Base-by-base conservation (phyloP, 2,329 filamentous ascomycete species). In the Pezicula rhizophila region DNA sequence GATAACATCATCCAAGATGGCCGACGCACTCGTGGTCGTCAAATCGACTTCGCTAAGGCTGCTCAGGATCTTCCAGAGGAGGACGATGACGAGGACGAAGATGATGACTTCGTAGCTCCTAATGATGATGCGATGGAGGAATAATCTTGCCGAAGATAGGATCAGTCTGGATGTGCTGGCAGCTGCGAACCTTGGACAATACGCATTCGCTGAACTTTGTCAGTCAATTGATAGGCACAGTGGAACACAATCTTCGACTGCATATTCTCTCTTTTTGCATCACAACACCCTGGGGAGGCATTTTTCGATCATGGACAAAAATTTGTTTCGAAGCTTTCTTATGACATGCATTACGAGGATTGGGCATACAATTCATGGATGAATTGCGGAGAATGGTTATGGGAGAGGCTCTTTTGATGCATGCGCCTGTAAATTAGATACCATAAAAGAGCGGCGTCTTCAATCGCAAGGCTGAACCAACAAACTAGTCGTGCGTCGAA, bases 11-110 rank as follows among this genome's bases (percentile, higher is more conserved):
- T 97, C 65, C 68, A 73, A 51, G 79, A 77, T 56, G 85, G 85
- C 55, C 81, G 84, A 61, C 92, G 93, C 69, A 97, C 92, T 55
- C 92, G 92, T 64, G 91, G 91, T 65, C 88, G 89, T 70, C 79
- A 84, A 64, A 96, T 97, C 67, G 89, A 97, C 77, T 97, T 89
- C 71, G 86, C 87, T 63, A 90, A 95, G 75, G 91, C 91, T 17
- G 89, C 89, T 23, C 78, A 87, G 70, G 83, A 95, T 69, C 79
- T 87, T 60, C 82, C 80, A 42, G 80, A 76, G 55, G 80, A 82
- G n/a, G 84, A 87, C 7, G 87, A 91, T 5, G 87, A 89, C 12
- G 84, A 92, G 26, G 89, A 90, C 40, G 87, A 93, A 0, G 87
- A 87, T 41, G 84, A 79, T 20, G 73, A 74, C 57, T 85, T 85